Percentiles rank a stretch among this genome's conserved stretches.
Evolutionary conservation across 371 early-diverging fungal genomes (phyloP).

Genomic region (Nematocida ironsii): DNA sequence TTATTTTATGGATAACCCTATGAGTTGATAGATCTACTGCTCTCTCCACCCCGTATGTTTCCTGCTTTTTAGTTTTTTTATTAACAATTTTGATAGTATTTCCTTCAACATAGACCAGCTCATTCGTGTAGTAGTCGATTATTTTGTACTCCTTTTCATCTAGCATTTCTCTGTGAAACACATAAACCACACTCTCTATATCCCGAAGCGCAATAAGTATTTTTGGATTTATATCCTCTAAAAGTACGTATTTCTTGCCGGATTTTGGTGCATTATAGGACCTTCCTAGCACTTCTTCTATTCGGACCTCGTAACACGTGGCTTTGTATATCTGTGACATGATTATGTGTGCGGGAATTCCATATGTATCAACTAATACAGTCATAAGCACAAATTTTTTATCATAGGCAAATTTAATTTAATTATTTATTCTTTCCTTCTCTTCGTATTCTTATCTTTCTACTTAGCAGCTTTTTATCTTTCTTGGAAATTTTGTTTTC

Average conservation of each 20-base stretch:
- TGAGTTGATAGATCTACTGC: constrained; percentile 1
- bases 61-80: constrained; percentile 47
- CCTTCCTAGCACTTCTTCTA: constrained; percentile 45
- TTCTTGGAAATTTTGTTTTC: constrained; percentile 53
- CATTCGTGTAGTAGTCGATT: constrained; percentile 52
- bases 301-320: constrained; percentile 38
- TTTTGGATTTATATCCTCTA: constrained; percentile 46
- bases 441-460: constrained; percentile 36
- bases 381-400: constrained; percentile 59
- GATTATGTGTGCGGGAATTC: constrained; percentile 43
- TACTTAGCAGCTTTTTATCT: constrained; percentile 44
- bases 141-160: constrained; percentile 48
- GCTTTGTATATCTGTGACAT: constrained; percentile 54
- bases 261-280: constrained; percentile 19
- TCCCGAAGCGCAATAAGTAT: constrained; percentile 47
- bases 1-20: constrained; percentile 15
- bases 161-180: constrained; percentile 53
- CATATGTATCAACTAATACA: constrained; percentile 56
- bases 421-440: constrained; percentile 27
- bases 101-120: constrained; percentile 43
- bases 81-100: constrained; percentile 30
- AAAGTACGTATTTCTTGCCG: constrained; percentile 43
- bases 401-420: constrained; percentile 38
- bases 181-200: constrained; percentile 47
- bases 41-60: constrained; percentile 21